These are phyloP conservation scores for Mortierella sp. DNA, from an alignment of 371 early-diverging fungal species.

Conservation along the genomic window DNA sequence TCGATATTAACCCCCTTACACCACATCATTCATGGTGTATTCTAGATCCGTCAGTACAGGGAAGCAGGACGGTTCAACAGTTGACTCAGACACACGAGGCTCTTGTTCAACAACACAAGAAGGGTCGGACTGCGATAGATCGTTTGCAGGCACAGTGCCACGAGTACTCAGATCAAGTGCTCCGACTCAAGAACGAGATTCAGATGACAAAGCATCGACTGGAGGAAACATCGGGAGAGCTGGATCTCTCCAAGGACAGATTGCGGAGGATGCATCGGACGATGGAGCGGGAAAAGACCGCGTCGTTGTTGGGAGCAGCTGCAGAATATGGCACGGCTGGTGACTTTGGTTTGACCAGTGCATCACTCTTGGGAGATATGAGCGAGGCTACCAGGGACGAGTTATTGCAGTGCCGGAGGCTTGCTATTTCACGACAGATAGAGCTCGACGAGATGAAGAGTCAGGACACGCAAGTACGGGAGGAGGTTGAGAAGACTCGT, in stretches of 20 bases:
- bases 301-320: neutral
- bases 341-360: constrained; percentile 8
- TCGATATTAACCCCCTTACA: neutral
- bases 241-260: constrained; percentile 26
- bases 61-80: constrained; percentile 25
- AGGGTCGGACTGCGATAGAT: constrained; percentile 28
- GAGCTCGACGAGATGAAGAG: constrained; percentile 69
- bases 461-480: constrained; percentile 60
- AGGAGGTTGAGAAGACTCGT: constrained; percentile 65
- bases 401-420: constrained; percentile 56
- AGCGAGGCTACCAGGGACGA: constrained; percentile 48
- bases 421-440: constrained; percentile 63
- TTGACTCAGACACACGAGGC: constrained; percentile 17
- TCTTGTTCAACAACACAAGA: constrained; percentile 22
- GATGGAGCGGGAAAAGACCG: constrained; percentile 26
- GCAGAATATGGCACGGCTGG: neutral
- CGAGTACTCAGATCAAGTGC: constrained; percentile 28
- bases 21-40: neutral
- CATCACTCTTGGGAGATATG: constrained; percentile 20
- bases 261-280: constrained; percentile 21
- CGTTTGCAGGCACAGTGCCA: constrained; percentile 47
- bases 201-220: constrained; percentile 40
- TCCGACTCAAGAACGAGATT: constrained; percentile 38
- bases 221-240: constrained; percentile 21
- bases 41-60: constrained; percentile 26